Conservation (phyloP, 2,329 filamentous ascomycete species). For the Epichloe elymi region DNA sequence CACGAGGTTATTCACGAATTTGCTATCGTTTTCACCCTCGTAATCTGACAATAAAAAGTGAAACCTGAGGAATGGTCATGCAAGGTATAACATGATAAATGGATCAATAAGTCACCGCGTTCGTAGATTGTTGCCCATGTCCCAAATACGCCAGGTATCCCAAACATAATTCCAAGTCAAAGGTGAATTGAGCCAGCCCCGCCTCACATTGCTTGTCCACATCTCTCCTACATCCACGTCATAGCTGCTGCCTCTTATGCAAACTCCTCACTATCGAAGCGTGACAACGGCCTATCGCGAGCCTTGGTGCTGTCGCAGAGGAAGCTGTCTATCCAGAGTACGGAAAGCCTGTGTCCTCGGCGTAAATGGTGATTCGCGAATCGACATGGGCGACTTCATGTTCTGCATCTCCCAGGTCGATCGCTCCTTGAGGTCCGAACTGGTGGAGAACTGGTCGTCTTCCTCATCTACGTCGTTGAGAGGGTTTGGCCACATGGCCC, state of each 20-base stretch:
- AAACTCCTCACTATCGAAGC: not conserved
- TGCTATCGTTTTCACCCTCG: too few species aligned
- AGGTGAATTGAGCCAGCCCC: not conserved
- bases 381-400: constrained; percentile 25
- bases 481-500: constrained; percentile 43
- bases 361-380: constrained; percentile 37
- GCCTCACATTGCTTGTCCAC: not conserved
- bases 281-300: not conserved
- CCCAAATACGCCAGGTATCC: not conserved
- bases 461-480: constrained; percentile 34
- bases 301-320: constrained; percentile 27
- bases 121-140: not conserved
- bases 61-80: too few species aligned
- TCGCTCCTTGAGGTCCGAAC: constrained; percentile 25
- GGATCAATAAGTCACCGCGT: too few species aligned
- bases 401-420: constrained; percentile 46
- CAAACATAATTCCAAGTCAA: not conserved
- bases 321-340: constrained; percentile 44
- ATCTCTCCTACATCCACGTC: not conserved
- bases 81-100: too few species aligned
- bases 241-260: not conserved
- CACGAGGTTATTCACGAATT: too few species aligned
- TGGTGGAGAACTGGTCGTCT: constrained; percentile 26
- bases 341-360: constrained; percentile 57
- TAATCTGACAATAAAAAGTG: too few species aligned